Percentiles rank a stretch among this genome's conserved stretches.
phyloP scores from a whole-genome alignment of 208 protist species.

The Strigomonas culicis region DNA sequence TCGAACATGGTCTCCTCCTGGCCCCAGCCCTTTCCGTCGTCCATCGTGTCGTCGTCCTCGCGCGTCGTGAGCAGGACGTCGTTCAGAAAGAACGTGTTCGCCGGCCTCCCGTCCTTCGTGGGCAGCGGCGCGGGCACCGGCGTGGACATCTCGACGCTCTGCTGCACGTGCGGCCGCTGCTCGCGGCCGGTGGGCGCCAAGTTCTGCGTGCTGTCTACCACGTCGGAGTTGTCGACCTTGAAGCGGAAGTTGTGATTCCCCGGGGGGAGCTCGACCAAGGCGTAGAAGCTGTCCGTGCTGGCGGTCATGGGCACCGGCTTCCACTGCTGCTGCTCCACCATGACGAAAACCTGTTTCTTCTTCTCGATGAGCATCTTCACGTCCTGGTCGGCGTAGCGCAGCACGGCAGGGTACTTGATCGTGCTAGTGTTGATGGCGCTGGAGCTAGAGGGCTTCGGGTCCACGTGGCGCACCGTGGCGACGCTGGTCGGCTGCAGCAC shows the following conservation, averaged over 20 bases:
- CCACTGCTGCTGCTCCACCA: conserved; percentile 69
- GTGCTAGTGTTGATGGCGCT: background rate
- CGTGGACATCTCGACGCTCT: conserved; percentile 13
- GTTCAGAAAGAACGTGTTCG: conserved; percentile 72
- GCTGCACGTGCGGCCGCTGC: conserved; percentile 1
- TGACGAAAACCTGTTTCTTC: conserved; percentile 42
- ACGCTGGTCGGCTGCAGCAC: conserved; percentile 27
- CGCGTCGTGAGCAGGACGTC: conserved; percentile 61
- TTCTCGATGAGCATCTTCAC: conserved; percentile 37
- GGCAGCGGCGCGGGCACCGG: conserved; percentile 28
- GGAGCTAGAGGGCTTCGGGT: conserved; percentile 11
- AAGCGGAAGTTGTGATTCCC: conserved; percentile 85
- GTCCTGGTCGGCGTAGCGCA: conserved; percentile 76
- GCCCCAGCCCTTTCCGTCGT: conserved; percentile 75
- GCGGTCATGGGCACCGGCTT: conserved; percentile 73
- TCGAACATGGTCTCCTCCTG: conserved; percentile 81
- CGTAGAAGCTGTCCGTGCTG: conserved; percentile 85
- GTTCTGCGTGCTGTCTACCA: conserved; percentile 75
- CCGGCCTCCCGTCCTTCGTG: conserved; percentile 45
- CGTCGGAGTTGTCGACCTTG: conserved; percentile 54
- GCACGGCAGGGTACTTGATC: conserved; percentile 66
- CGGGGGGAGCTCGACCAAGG: conserved; percentile 66
- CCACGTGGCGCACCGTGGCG: conserved; percentile 15
- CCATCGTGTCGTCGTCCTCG: conserved; percentile 81
- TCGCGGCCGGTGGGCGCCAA: conserved; percentile 24